A percentile compares a stretch with the other conserved stretches of the same genome.
Evolutionary conservation across 768 basidiomycete genomes (phyloP).

Genomic region (Phaeotremella fagi): DNA sequence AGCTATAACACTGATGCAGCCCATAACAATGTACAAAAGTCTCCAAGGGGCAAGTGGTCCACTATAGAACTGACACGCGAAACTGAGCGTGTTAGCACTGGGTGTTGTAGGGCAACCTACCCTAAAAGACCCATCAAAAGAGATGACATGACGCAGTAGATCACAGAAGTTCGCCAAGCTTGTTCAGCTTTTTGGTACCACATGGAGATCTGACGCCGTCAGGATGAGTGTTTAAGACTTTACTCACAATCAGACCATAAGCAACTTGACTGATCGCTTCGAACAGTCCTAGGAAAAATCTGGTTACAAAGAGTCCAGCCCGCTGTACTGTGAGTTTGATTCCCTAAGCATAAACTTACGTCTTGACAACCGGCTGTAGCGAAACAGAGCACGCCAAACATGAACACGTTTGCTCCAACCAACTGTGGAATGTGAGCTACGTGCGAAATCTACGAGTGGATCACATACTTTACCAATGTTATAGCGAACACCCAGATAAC

Average conservation of each 20-base stretch:
- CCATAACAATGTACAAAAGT: slow-evolving; percentile 3
- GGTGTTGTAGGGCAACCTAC: slow-evolving; percentile 2
- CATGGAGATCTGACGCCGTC: slow-evolving; percentile 1
- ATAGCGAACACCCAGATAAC: no score
- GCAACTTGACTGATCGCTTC: slow-evolving; percentile 16
- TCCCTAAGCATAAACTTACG: slow-evolving; percentile 3
- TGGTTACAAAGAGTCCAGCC: slow-evolving; percentile 15
- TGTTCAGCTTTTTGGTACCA: slow-evolving; percentile 23
- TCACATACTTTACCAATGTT: no score
- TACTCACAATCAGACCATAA: slow-evolving; percentile 17
- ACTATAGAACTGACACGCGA: slow-evolving; percentile 13
- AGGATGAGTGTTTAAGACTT: neutral
- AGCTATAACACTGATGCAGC: slow-evolving; percentile 13
- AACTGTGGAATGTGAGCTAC: no score
- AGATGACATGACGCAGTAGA: neutral
- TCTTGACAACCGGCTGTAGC: slow-evolving; percentile 17
- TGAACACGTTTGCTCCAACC: slow-evolving; percentile 7
- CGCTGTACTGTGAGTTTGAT: no score
- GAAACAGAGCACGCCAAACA: slow-evolving; percentile 15
- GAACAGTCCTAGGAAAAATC: slow-evolving; percentile 22
- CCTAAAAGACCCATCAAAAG: slow-evolving; percentile 12
- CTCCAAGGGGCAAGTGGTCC: slow-evolving; percentile 8
- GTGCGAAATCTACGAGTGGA: no score
- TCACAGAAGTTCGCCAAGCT: slow-evolving; percentile 7
- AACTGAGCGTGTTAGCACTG: neutral